A percentile compares a stretch with the other conserved stretches of the same genome.
phyloP scores from a whole-genome alignment of 1,284 basidiomycete species.

The Mycosarcoma maydis region DNA sequence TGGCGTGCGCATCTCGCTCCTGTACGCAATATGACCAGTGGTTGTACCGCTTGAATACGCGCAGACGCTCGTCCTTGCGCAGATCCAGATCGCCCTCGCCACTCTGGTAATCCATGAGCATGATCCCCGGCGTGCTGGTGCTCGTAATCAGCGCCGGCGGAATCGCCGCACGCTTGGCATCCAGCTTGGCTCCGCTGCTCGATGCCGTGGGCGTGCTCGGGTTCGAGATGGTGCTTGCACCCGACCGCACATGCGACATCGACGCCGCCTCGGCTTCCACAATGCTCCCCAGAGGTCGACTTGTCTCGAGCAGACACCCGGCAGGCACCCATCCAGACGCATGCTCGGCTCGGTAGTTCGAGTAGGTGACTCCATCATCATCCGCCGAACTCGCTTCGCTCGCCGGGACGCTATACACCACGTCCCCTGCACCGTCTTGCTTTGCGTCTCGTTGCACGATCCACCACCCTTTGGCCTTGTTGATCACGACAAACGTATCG shows the following conservation, averaged over 20 bases:
- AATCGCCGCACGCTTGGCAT: constrained; percentile 72
- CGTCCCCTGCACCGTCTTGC: constrained; percentile 80
- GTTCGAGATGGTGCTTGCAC: constrained; percentile 34
- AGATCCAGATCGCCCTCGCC: constrained; percentile 84
- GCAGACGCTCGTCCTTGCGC: constrained; percentile 82
- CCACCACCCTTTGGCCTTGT: constrained; percentile 97
- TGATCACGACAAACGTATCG: constrained; percentile 83
- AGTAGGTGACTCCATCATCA: constrained; percentile 14
- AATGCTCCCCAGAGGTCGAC: constrained; percentile 66
- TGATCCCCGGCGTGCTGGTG: constrained; percentile 90
- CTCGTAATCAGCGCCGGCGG: constrained; percentile 86
- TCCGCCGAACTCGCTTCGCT: constrained; percentile 69
- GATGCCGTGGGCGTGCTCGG: constrained; percentile 40
- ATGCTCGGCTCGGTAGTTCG: constrained; percentile 43
- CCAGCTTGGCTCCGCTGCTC: constrained; percentile 13
- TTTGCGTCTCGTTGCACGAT: constrained; percentile 86
- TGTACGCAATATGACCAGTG: constrained; percentile 83
- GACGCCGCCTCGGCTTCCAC: constrained; percentile 18
- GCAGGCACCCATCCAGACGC: constrained; percentile 68
- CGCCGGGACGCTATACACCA: constrained; percentile 78
- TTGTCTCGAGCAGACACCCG: constrained; percentile 89
- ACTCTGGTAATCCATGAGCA: constrained; percentile 92
- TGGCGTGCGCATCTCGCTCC: constrained; percentile 52
- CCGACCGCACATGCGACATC: constrained; percentile 4
- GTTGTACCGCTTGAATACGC: constrained; percentile 95